A percentile compares a stretch with the other conserved stretches of the same genome.
These are phyloP conservation scores for Curvularia spicifera DNA, from an alignment of 2,329 filamentous ascomycete species.

Conservation along the genomic window DNA sequence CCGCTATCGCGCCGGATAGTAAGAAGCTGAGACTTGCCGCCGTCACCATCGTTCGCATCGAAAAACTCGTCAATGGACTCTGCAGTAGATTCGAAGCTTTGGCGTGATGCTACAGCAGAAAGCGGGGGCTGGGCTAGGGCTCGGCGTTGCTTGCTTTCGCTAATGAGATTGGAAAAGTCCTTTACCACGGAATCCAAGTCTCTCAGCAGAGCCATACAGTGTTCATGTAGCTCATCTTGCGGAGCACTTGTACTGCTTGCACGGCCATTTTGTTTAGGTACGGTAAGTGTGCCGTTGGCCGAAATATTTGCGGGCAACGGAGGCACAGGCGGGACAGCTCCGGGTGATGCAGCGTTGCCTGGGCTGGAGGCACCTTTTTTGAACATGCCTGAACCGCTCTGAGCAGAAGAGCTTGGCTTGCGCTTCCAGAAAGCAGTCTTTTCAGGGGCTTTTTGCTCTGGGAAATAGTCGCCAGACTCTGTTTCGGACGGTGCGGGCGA, in stretches of 20 bases:
- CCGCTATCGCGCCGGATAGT: conserved; percentile 73
- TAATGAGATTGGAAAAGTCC: conserved; percentile 79
- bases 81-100: conserved; percentile 77
- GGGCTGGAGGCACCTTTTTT: conserved; percentile 61
- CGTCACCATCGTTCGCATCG: conserved; percentile 73
- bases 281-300: conserved; percentile 39
- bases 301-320: conserved; percentile 43
- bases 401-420: conserved; percentile 68
- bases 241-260: conserved; percentile 50
- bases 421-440: conserved; percentile 90
- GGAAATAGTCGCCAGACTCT: conserved; percentile 64
- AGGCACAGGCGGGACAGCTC: conserved; percentile 43
- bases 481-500: conserved; percentile 51
- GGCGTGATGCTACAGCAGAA: conserved; percentile 54
- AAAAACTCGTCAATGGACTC: conserved; percentile 86
- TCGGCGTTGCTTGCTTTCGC: conserved; percentile 79
- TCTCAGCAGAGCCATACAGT: conserved; percentile 80
- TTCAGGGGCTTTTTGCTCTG: conserved; percentile 54
- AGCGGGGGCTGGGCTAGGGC: conserved; percentile 59
- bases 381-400: conserved; percentile 53
- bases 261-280: conserved; percentile 45
- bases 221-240: conserved; percentile 72
- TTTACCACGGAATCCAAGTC: conserved; percentile 84
- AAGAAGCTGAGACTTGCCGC: conserved; percentile 67
- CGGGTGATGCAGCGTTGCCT: conserved; percentile 56